Base-by-base conservation (phyloP, 2,329 filamentous ascomycete genomes). In the Diaporthe caulivora region DNA sequence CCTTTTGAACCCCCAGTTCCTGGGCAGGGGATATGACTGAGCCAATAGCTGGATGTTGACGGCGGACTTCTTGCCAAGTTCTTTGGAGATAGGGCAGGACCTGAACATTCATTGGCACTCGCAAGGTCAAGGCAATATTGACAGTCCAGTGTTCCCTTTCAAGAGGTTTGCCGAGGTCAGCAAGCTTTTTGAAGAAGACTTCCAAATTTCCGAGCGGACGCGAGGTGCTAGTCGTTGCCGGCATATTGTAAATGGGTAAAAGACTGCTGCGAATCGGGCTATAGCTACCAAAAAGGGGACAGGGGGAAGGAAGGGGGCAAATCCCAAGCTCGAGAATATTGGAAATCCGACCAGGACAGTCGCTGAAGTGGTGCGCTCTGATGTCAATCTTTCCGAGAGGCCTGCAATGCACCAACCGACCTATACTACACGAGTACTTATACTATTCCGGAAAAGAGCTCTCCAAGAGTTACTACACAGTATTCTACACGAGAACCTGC, bases 61-160 rank as follows among this genome's bases (percentile, higher is more conserved):
- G 54, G 37, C 67, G 74, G n/a, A 77, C 58, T 29, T 62, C 72
- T 37, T 75, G 73, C 76, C 76, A 78, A 2, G 76, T 73, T 17
- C 68, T 71, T 31, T 44, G 29, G 37, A 78, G 67, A 24, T 71
- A 76, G 24, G 71, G 60, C n/a, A 55, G 67, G 26, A 72, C 60
- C 7, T 74, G 70, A 11, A 49, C n/a, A 15, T n/a, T 17, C 21
- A 13, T n/a, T n/a, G 51, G 11, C 34, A 54, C 40, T 53, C 57
- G 57, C 34, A 62, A 10, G 17, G n/a, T 8, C 57, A 62, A 18
- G 17, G 57, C 57, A 62, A 62, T 37, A 29, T 62, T 37, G 37
- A 62, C 57, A 21, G 57, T 17, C 57, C 57, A 62, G 57, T 62
- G 57, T 13, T 62, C 57, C n/a, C 42, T 37, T 11, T 24, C 37